Conservation (phyloP, 164 flowering plant genomes). For the Tinospora cordifolia region DNA sequence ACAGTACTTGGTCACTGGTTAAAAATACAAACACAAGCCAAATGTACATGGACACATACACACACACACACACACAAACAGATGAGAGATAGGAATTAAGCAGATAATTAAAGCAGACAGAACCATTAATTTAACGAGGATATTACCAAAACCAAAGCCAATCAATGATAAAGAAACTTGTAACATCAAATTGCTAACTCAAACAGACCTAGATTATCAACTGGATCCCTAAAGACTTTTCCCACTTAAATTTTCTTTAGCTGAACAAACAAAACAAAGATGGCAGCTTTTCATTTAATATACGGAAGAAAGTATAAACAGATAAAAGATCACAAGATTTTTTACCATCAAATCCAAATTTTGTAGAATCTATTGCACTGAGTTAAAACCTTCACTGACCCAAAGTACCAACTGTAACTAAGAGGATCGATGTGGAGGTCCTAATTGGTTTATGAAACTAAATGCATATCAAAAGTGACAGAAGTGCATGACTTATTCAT, state of each 20-base stretch:
- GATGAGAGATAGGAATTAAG: not conserved
- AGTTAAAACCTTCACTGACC: no score
- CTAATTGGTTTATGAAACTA: no score
- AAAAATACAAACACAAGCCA: not conserved
- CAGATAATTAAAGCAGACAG: not conserved
- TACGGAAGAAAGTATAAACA: not conserved
- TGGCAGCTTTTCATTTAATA: not conserved
- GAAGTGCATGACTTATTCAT: no score
- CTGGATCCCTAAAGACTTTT: not conserved
- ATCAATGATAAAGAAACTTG: not conserved
- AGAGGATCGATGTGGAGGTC: no score
- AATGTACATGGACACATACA: not conserved
- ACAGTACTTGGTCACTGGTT: not conserved
- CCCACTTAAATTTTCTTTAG: not conserved
- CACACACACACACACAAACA: not conserved
- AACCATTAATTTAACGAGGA: conserved; percentile 2
- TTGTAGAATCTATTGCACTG: not conserved
- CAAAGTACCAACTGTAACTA: no score
- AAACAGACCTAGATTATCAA: not conserved
- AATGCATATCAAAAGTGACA: no score
- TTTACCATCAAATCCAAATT: not conserved
- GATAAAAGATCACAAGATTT: not conserved
- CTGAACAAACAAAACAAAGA: not conserved
- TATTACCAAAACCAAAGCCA: not conserved
- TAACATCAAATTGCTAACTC: not conserved